Base-by-base conservation (phyloP, 192 early-diverging fungal genomes). In the Entomortierella beljakovae region DNA sequence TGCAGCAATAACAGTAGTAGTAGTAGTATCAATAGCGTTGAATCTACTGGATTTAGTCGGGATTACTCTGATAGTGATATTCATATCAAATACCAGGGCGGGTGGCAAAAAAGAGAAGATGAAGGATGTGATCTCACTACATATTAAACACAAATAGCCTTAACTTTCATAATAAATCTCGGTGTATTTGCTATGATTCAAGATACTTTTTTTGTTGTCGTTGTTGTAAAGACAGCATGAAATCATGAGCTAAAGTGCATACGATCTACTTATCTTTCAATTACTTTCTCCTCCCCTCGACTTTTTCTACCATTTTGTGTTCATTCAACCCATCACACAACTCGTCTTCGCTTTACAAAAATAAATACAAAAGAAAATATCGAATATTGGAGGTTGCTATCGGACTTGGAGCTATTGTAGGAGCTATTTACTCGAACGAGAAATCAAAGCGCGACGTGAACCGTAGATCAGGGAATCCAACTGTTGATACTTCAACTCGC, bases 371-470 rank as follows among this genome's bases (percentile, higher is more conserved):
- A n/a, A n/a, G n/a, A n/a, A n/a, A n/a, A n/a, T n/a, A n/a, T n/a
- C n/a, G n/a, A n/a, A n/a, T n/a, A n/a, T n/a, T n/a, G n/a, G n/a
- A n/a, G n/a, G n/a, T 63, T 15, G 66, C 66, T 34, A 61, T 42
- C 3, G 55, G 55, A 3, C 35, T 69, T 13, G 65, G 43, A 20
- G 64, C 57, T 37, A 54, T 61, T 3, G 54, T 40, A 5, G 74
- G 59, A 5, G 74, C 66, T 7, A 31, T 22, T 15, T 57, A 52
- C 52, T 15, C 69, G 16, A 59, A 60, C 16, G 69, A 68, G 28
- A 66, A 69, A 53, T 48, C 31, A 42, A 64, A 69, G 48, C 51
- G 69, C 37, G 66, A 77, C n/a, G 66, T 66, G n/a, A 57, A 28
- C 35, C 59, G 74, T 20, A 55, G 61, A 31, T 66, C 74, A 8